A percentile compares a stretch with the other conserved stretches of the same genome.
Evolutionary conservation across 805 yeast species (phyloP).

Genomic region (Kazachstania africana): DNA sequence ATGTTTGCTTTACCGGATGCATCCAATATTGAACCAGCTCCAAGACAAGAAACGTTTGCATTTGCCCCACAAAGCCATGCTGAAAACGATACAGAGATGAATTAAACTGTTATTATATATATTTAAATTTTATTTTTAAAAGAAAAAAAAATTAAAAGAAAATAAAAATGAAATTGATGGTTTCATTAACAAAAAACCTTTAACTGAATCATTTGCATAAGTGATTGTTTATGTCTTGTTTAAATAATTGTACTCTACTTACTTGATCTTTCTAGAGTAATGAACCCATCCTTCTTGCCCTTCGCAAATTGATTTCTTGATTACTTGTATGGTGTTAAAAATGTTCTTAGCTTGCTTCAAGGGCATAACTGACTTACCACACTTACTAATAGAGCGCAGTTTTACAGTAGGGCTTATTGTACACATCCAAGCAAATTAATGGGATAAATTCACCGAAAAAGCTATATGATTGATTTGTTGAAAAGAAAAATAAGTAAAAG

Average conservation of each 20-base stretch:
- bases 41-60: slow-evolving; percentile 30
- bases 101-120: slow-evolving; percentile 3
- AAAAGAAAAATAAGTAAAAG: too few relatives aligned
- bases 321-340: too few relatives aligned
- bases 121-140: slow-evolving; percentile 2
- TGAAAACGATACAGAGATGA: slow-evolving; percentile 21
- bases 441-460: too few relatives aligned
- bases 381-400: too few relatives aligned
- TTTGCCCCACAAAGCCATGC: slow-evolving; percentile 12
- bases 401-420: too few relatives aligned
- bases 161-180: slow-evolving; percentile 3
- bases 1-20: slow-evolving; percentile 70
- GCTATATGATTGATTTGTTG: too few relatives aligned
- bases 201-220: slow-evolving; percentile 16
- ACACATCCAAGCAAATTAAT: too few relatives aligned
- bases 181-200: slow-evolving; percentile 3
- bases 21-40: slow-evolving; percentile 59
- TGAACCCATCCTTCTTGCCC: too few relatives aligned
- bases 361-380: too few relatives aligned
- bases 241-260: background rate
- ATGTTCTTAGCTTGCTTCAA: too few relatives aligned
- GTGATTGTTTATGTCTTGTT: slow-evolving; percentile 9
- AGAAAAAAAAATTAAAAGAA: slow-evolving; percentile 4
- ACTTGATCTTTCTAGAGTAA: background rate
- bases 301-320: too few relatives aligned